Conservation (phyloP, 169 alveolate species). For the Plasmodium sp. region DNA sequence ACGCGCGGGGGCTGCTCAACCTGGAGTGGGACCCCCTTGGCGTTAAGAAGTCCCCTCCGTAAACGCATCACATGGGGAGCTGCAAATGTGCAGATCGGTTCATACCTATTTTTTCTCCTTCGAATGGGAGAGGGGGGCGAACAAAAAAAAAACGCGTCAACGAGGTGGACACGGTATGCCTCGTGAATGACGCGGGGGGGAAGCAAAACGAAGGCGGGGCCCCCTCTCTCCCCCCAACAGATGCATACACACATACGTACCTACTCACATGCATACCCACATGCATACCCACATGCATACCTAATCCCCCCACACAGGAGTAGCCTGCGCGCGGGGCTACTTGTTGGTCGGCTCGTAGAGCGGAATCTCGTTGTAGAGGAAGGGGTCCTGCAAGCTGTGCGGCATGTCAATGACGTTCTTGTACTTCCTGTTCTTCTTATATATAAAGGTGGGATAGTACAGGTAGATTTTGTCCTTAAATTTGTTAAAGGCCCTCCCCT, state of each 20-base stretch:
- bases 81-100: neutral
- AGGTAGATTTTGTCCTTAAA: slow-evolving; percentile 80
- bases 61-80: neutral
- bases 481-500: slow-evolving; percentile 85
- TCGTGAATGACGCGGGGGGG: neutral
- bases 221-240: neutral
- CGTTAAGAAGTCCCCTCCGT: neutral
- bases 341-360: slow-evolving; percentile 76
- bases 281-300: neutral
- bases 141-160: neutral
- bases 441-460: slow-evolving; percentile 89
- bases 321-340: neutral
- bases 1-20: neutral
- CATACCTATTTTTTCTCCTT: neutral
- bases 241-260: neutral
- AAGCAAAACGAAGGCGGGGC: neutral
- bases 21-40: neutral
- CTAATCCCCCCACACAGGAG: no score
- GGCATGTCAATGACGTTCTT: slow-evolving; percentile 78
- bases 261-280: neutral
- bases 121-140: neutral
- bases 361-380: slow-evolving; percentile 81
- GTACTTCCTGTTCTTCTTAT: slow-evolving; percentile 71
- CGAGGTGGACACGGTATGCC: no score
- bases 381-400: slow-evolving; percentile 77